Conservation (phyloP, 2,329 filamentous ascomycete species). For the Metarhizium anisopliae region DNA sequence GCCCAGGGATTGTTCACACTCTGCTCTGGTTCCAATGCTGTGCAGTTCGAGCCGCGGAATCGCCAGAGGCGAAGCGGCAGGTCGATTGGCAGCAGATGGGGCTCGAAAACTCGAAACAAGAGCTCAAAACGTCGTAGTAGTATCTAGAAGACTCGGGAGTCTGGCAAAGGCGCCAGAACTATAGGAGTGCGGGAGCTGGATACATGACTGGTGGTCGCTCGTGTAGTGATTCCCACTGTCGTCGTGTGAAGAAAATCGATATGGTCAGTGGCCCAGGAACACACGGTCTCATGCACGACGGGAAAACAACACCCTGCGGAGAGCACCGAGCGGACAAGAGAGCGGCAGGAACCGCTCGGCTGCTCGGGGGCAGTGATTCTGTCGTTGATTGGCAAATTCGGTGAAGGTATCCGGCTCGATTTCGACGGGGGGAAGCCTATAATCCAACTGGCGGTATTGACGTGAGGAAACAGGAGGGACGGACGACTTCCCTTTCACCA, state of each 20-base stretch:
- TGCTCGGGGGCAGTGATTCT: neutral
- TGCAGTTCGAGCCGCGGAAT: neutral
- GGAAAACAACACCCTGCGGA: slow-evolving; percentile 3
- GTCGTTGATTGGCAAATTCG: slow-evolving; percentile 4
- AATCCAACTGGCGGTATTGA: neutral
- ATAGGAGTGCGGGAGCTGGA: slow-evolving; percentile 32
- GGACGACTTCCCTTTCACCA: slow-evolving; percentile 1
- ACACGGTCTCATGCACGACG: neutral
- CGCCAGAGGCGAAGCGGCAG: neutral
- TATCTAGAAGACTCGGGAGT: slow-evolving; percentile 21
- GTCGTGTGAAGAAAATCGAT: slow-evolving; percentile 3
- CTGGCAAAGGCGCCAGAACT: slow-evolving; percentile 40
- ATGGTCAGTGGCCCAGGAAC: neutral
- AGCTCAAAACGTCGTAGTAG: neutral
- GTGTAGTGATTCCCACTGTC: slow-evolving; percentile 17
- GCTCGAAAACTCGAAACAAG: neutral
- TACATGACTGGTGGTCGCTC: slow-evolving; percentile 34
- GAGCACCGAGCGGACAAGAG: slow-evolving; percentile 9
- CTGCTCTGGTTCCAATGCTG: neutral
- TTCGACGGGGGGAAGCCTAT: neutral
- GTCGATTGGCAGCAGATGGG: neutral
- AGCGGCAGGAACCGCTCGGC: slow-evolving; percentile 4
- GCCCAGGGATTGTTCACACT: neutral
- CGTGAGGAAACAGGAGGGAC: neutral
- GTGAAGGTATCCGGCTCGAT: neutral